Base-by-base conservation (phyloP, 257 asterid genomes). In the Leonotis leonurus region DNA sequence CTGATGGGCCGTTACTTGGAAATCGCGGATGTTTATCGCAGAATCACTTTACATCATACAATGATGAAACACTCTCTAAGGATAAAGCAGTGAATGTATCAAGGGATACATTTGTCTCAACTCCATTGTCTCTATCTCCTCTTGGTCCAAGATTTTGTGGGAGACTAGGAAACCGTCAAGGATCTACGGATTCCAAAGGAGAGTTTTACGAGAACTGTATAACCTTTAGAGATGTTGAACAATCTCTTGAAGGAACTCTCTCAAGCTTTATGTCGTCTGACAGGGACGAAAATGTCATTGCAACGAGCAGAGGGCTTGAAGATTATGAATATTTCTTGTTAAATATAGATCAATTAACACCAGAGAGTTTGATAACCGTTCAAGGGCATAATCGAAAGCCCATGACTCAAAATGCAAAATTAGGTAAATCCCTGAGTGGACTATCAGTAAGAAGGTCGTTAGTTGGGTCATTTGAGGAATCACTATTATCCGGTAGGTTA, bases 391-490 rank as follows among this genome's bases (percentile, higher is more conserved):
- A 71, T 73, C 46, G 78, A 20, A 60, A 62, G 51, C 59, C 40
- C 62, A 63, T 72, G 24, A 12, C 73, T 72, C 95, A 75, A 33
- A 74, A 65, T 75, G 73, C 75, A 30, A 83, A 86, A 75, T 63
- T 82, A 14, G 81, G 86, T 63, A 80, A 80, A 77, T 65, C 65
- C 56, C 76, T 77, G 24, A 77, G 93, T 68, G 97, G 93, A 56
- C 76, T 81, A 57, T 78, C 90, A 6, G 94, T 90, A 27, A 80
- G 77, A 68, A 85, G 89, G 76, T 90, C 97, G 22, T 77, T 90
- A 77, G 88, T 90, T 68, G 97, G 96, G 74, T 90, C 97, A 41
- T 90, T 90, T 49, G 97, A 87, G 78, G 97, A 87, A 77, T 90
- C 97, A 9, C 77, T 90, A 49, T 79, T 90, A 69, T 90, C 97